Evolutionary conservation across 257 asterid genomes (phyloP).

Genomic region (Solanum pimpinellifolium): DNA sequence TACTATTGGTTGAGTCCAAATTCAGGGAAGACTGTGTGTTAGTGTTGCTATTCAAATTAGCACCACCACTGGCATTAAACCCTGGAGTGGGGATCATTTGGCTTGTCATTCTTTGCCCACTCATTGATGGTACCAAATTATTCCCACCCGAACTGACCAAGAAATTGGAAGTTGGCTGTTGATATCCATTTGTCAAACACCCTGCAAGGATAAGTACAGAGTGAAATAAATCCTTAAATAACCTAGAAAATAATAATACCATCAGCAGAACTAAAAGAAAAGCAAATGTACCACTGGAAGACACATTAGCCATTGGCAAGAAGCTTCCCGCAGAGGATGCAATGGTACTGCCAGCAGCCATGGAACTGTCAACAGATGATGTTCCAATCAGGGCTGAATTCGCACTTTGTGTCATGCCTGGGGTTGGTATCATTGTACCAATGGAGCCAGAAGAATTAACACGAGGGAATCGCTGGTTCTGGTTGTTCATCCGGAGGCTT

Average conservation of each 20-base stretch:
- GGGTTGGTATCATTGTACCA: slow-evolving; percentile 97
- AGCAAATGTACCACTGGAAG: slow-evolving; percentile 32
- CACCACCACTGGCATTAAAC: slow-evolving; percentile 25
- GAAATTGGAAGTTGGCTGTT: slow-evolving; percentile 49
- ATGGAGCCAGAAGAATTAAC: slow-evolving; percentile 52
- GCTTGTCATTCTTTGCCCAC: slow-evolving; percentile 61
- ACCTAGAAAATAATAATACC: slow-evolving; percentile 16
- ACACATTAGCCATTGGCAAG: slow-evolving; percentile 44
- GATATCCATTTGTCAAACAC: slow-evolving; percentile 53
- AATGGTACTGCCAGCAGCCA: slow-evolving; percentile 18
- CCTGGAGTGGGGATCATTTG: slow-evolving; percentile 99
- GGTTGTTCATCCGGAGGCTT: slow-evolving; percentile 40
- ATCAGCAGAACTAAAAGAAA: slow-evolving; percentile 39
- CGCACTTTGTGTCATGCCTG: slow-evolving; percentile 71
- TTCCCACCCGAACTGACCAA: slow-evolving; percentile 47
- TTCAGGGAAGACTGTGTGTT: slow-evolving; percentile 42
- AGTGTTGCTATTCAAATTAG: slow-evolving; percentile 25
- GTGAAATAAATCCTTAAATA: not conserved
- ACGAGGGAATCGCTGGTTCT: slow-evolving; percentile 54
- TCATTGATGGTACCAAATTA: slow-evolving; percentile 48
- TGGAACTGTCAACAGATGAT: slow-evolving; percentile 48
- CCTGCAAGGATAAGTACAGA: slow-evolving; percentile 44
- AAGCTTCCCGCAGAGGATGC: slow-evolving; percentile 53
- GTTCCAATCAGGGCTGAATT: slow-evolving; percentile 41
- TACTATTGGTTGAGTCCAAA: slow-evolving; percentile 42